Percentiles rank a stretch among this genome's conserved stretches.
These are phyloP conservation scores for Chlamydomonas schloesseri DNA, from an alignment of 139 green algal species.

Conservation along the genomic window DNA sequence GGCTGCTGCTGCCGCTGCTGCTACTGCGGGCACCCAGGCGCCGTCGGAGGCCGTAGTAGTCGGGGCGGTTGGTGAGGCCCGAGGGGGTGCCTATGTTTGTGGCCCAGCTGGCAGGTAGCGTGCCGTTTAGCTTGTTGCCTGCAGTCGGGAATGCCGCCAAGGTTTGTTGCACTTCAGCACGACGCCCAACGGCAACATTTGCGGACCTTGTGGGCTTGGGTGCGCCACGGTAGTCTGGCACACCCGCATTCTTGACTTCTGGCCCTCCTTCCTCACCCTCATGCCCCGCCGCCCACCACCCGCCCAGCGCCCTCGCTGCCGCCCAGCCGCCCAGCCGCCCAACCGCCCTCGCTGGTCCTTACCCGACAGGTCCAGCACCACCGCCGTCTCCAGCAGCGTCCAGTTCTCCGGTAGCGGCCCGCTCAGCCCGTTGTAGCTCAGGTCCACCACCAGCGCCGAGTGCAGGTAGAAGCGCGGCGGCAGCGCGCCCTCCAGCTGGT, in stretches of 20 bases:
- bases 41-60: neutral
- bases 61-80: neutral
- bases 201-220: too few species aligned
- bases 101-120: slow-evolving; percentile 29
- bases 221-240: too few species aligned
- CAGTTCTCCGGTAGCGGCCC: slow-evolving; percentile 29
- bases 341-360: neutral
- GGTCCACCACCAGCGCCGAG: slow-evolving; percentile 25
- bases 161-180: too few species aligned
- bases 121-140: slow-evolving; percentile 31
- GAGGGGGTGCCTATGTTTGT: neutral
- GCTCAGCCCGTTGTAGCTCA: slow-evolving; percentile 14
- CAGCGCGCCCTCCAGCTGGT: neutral
- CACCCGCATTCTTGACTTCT: too few species aligned
- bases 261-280: too few species aligned
- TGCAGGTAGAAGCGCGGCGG: slow-evolving; percentile 7
- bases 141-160: neutral
- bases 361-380: slow-evolving; percentile 29
- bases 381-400: slow-evolving; percentile 31
- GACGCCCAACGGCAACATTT: too few species aligned
- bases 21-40: neutral
- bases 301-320: neutral
- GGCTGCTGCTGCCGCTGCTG: neutral
- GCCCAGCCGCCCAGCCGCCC: neutral
- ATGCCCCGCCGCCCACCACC: neutral